Percentiles rank a stretch among this genome's conserved stretches.
phyloP scores from a whole-genome alignment of 176 grass and related monocot genomes.

The Dactylis glomerata region DNA sequence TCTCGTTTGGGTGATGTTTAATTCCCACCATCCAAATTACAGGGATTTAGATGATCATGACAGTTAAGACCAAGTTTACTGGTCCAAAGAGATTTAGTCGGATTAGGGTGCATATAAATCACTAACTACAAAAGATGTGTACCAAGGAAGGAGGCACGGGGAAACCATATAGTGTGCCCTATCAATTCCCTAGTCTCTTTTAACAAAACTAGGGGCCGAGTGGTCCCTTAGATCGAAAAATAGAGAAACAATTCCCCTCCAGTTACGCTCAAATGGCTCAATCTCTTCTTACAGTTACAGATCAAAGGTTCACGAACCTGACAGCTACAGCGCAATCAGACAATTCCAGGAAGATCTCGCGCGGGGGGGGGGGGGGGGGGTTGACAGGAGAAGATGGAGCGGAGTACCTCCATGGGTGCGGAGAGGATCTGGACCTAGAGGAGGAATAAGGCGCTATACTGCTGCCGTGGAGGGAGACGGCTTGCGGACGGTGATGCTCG shows the following conservation, averaged over 20 bases:
- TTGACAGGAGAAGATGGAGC: constrained; percentile 47
- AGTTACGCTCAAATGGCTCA: background rate
- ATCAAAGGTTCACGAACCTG: background rate
- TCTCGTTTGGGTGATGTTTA: background rate
- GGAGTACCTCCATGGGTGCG: constrained; percentile 46
- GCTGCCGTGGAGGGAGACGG: background rate
- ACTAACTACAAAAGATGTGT: background rate
- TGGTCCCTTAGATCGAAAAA: background rate
- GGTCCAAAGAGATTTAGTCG: background rate
- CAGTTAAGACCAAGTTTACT: background rate
- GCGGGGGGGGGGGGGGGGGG: constrained; percentile 32
- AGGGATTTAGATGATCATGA: too few species aligned
- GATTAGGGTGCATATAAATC: background rate
- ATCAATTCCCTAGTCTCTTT: background rate
- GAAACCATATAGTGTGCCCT: background rate
- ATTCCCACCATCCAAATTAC: background rate
- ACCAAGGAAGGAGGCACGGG: background rate
- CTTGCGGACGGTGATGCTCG: background rate
- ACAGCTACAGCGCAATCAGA: background rate
- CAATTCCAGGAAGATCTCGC: constrained; percentile 17
- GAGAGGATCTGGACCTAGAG: background rate
- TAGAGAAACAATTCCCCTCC: background rate
- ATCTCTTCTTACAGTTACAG: background rate
- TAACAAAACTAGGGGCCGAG: background rate
- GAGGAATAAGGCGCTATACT: background rate